Evolutionary conservation across 2,329 filamentous ascomycete genomes (phyloP), one percentile per base, ranked within the genome.

Genomic region (Trichophyton benhamiae): DNA sequence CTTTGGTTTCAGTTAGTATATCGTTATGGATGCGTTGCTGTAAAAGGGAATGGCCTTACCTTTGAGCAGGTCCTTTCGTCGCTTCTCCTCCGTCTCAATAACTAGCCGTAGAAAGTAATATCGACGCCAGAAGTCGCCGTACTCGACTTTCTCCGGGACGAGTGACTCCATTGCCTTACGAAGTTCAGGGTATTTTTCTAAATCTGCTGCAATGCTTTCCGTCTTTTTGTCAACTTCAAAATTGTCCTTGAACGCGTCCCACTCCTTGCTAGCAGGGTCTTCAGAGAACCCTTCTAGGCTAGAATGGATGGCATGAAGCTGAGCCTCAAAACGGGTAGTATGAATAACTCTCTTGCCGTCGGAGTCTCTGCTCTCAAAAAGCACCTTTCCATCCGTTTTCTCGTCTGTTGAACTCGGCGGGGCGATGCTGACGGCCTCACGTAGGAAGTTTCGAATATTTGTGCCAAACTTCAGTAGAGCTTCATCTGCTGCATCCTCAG

Each of bases 71-170:
- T 99, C 94, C 68, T 87, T 86, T 72, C 94, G 82, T 73, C 89
- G 85, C 69, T 87, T 86, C 76, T 99, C 94, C 62, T 96, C 91
- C 27, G 88, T 91, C 77, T 97, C 92, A 65, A 99, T 88, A 15
- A 94, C 89, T 70, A 95, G 87, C 69, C 92, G 82, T 65, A 97
- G 77, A 78, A 96, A 99, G 73, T 97, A 97, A 75, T 99, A 99
- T 61, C 94, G 82, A 71, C 83, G 87, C 92, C 94, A 99, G 72
- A 99, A 99, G 59, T 87, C 83, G 59, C 79, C 82, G 70, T 99
- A 99, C 38, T 91, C 82, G n/a, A 96, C 89, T 67, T 84, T 83
- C 74, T 91, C 91, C 1, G 94, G 94, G n/a, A 99, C 94, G 61
- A 96, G 78, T 77, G 87, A 91, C 81, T 96, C 94, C 92, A 99